These are phyloP conservation scores for Diaporthe australafricana DNA, from an alignment of 2,329 filamentous ascomycete genomes.

Conservation along the genomic window DNA sequence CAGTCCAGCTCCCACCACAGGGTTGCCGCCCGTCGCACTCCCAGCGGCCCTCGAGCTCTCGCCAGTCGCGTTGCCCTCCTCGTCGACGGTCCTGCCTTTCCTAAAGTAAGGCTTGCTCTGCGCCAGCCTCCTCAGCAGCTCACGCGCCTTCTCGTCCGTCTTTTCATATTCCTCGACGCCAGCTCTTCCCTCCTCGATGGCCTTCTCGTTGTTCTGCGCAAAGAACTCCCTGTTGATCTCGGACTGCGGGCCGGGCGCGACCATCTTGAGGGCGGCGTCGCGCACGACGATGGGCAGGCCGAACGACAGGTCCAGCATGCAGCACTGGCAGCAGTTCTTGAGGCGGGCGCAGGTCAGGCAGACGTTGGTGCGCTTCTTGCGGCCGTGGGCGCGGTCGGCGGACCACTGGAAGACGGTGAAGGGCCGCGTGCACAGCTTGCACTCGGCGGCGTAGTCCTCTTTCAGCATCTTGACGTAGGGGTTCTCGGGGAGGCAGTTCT, in stretches of 20 bases:
- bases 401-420: constrained; percentile 98
- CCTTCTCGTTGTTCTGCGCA: constrained; percentile 95
- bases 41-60: constrained; percentile 51
- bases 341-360: constrained; percentile 96
- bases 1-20: constrained; percentile 65
- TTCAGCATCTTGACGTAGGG: constrained; percentile 99
- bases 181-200: constrained; percentile 90
- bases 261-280: constrained; percentile 97
- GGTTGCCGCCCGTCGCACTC: constrained; percentile 57
- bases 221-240: constrained; percentile 97
- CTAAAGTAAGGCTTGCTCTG: constrained; percentile 96
- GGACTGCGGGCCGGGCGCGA: constrained; percentile 91
- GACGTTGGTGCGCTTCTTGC: constrained; percentile 93
- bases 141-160: constrained; percentile 95
- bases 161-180: constrained; percentile 93
- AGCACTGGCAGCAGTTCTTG: constrained; percentile 99
- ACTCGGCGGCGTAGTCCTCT: constrained; percentile 91
- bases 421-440: constrained; percentile 90
- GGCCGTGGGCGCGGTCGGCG: constrained; percentile 85
- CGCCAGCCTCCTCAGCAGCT: constrained; percentile 85
- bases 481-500: constrained; percentile 94
- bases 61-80: constrained; percentile 57
- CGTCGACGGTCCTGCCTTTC: constrained; percentile 82
- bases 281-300: constrained; percentile 94
- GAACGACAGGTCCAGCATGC: constrained; percentile 97